Evolutionary conservation across 345 rosid genomes (phyloP), one percentile per base, ranked within the genome.

Genomic region (Viola odorata): DNA sequence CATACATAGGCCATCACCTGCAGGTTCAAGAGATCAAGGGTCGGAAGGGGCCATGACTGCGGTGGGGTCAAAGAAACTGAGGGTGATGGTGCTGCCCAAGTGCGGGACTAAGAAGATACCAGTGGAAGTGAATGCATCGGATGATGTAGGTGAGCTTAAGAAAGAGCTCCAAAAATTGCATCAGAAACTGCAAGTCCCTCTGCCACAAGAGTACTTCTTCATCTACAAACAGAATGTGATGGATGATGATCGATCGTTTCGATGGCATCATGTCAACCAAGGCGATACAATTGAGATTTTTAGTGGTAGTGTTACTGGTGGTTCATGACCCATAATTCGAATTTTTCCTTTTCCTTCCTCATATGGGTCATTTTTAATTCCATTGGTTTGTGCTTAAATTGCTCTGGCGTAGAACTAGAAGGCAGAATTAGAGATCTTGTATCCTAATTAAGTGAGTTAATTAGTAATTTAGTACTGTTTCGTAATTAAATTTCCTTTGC

Each of bases 161-260:
- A 85, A 78, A 48, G 85, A 84, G 70, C 70, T 92, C 37, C 79
- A 78, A 32, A 84, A 76, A 68, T 45, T 91, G 91, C 82, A 80
- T 5, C 80, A 84, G 62, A 79, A 69, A 63, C 39, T 69, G 50
- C 77, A 84, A 11, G 60, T 91, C 13, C 75, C 67, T 53, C 78
- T 85, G 5, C 98, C 92, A 9, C 80, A 71, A 17, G 95, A 89
- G 2, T 89, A 87, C 36, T 89, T 89, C 45, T 91, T 91, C 67
- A 79, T 82, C 12, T 77, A 80, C 69, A 76, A 83, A 50, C 86
- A 84, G 74, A 81, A 82, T 50, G 88, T 89, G 17, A 84, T 87
- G 98, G 95, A 85, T 3, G 97, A 89, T 38, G 90, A 89, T 48
- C 57, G 77, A 61, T 85, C 96, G 1, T 92, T 87, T 63, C 55